These are phyloP conservation scores for Colletotrichum musicola DNA, from an alignment of 2,329 filamentous ascomycete genomes.

Conservation along the genomic window DNA sequence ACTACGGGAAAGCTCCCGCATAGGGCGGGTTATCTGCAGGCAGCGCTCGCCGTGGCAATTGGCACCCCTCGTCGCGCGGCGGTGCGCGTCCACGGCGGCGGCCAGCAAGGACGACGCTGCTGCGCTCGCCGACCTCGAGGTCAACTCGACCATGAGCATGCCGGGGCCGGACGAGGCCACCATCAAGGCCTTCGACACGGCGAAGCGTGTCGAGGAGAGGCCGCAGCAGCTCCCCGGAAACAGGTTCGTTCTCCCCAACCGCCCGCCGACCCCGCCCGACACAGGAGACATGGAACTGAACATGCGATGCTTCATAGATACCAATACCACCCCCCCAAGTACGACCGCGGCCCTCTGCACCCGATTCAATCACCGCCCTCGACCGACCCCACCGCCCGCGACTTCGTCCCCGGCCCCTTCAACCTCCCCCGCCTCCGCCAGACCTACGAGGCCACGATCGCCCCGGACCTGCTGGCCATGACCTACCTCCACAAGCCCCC, in stretches of 20 bases:
- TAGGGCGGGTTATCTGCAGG: conserved; percentile 48
- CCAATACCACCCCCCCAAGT: conserved; percentile 94
- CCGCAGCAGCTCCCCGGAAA: conserved; percentile 59
- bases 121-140: conserved; percentile 62
- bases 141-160: conserved; percentile 61
- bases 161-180: conserved; percentile 55
- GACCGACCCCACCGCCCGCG: conserved; percentile 87
- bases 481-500: conserved; percentile 89
- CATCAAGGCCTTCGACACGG: conserved; percentile 56
- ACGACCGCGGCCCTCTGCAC: conserved; percentile 92
- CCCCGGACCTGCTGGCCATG: conserved; percentile 88
- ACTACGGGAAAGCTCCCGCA: conserved; percentile 55
- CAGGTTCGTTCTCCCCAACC: conserved; percentile 52
- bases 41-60: conserved; percentile 45
- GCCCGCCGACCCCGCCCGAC: conserved; percentile 26
- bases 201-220: conserved; percentile 51
- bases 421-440: conserved; percentile 87
- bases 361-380: conserved; percentile 90
- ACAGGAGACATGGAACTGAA: conserved; percentile 29
- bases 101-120: conserved; percentile 49
- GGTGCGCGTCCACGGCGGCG: conserved; percentile 62
- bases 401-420: conserved; percentile 93
- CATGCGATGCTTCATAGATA: conserved; percentile 67
- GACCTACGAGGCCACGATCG: conserved; percentile 89
- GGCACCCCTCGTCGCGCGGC: conserved; percentile 43